Evolutionary conservation across 805 yeast species (phyloP), one percentile per base, ranked within the genome.

Genomic region (Candida hispaniensis): DNA sequence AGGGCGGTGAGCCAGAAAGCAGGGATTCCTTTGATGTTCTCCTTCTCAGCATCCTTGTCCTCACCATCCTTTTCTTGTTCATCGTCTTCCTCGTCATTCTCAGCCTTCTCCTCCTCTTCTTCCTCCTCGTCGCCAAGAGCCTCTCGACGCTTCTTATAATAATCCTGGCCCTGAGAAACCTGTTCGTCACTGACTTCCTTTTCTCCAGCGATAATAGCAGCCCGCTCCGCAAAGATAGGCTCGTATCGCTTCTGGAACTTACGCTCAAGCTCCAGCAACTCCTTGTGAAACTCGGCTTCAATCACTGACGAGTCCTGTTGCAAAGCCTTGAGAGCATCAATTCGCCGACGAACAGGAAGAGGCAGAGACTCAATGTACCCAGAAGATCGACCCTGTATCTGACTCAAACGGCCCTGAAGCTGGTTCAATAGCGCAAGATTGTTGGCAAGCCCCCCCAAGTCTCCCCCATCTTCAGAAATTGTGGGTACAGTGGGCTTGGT

Each of bases 1-100:
- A 91, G 64, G 5, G 97, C 93, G 12, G 97, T 91, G 50, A 88
- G 68, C 98, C 98, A 91, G 67, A 91, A 91, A 30, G 79, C 75
- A 40, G 98, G 97, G 47, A 91, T 72, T 44, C 98, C 98, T 43
- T 65, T 66, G 32, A 64, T 59, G 13, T 58, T 63, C 38, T 55
- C 30, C 18, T 59, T 69, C n/a, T 58, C 69, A 4, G 57, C 69
- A 7, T 59, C 67, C 1, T 57, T 67, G 4, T 57, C 64, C 12
- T 59, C 67, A 5, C 54, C 64, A 7, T 57, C 67, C 7, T 55
- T 63, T 3, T 59, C 67, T 7, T 58, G 61, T 12, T 55, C 65
- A 6, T 58, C 65, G 26, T 43, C 49, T 9, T 40, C 48, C 20
- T 42, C 46, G 17, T 44, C 50, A 14, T 46, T 51, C n/a, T 44